phyloP scores from a whole-genome alignment of 306 rosid genomes.

The Heteromeles arbutifolia region DNA sequence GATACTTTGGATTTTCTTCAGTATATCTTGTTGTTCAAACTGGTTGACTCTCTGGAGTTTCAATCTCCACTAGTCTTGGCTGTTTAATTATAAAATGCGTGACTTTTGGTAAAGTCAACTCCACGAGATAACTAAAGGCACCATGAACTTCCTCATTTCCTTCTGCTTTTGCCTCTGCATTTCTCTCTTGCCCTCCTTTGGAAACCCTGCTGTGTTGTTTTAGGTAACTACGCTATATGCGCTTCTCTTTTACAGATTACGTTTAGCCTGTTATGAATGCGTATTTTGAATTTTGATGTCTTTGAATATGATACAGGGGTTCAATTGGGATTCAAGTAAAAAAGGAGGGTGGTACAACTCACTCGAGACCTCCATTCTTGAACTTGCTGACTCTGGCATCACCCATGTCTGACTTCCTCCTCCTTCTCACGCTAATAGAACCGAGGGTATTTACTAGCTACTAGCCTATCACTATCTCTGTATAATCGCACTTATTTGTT shows the following conservation, averaged over 20 bases:
- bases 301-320: slow-evolving; percentile 40
- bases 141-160: slow-evolving; percentile 22
- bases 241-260: not conserved
- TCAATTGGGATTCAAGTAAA: slow-evolving; percentile 77
- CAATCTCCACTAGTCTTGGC: not conserved
- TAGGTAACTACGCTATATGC: slow-evolving; percentile 34
- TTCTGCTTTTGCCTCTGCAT: slow-evolving; percentile 29
- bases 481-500: no score
- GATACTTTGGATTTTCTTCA: not conserved
- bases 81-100: not conserved
- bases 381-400: slow-evolving; percentile 36
- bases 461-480: not conserved
- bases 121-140: not conserved
- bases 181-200: slow-evolving; percentile 30
- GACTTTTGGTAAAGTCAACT: not conserved
- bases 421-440: slow-evolving; percentile 50
- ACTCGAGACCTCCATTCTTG: slow-evolving; percentile 47
- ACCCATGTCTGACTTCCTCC: slow-evolving; percentile 97
- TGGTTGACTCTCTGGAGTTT: not conserved
- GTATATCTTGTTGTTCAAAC: not conserved
- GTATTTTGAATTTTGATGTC: no score
- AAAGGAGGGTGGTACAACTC: slow-evolving; percentile 73
- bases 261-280: no score
- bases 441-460: slow-evolving; percentile 30
- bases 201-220: slow-evolving; percentile 49